Base-by-base conservation (phyloP, 352 stramenopile species). In the Pythium brassicae region DNA sequence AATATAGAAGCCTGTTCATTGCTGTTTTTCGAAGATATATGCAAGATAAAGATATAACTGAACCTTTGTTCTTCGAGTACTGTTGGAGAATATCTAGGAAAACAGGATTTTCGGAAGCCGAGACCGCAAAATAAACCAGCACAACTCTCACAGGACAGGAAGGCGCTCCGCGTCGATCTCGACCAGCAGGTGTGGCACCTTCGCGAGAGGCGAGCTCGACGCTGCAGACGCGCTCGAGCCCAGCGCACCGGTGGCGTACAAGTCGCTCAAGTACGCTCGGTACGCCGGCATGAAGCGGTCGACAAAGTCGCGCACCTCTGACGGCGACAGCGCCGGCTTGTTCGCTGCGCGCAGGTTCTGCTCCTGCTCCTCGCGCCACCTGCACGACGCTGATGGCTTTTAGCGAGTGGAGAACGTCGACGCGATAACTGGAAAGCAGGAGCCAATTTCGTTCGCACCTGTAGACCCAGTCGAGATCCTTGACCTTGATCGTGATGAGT, bases 201-300 rank as follows among this genome's bases (percentile, higher is more conserved):
- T 45, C 3, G 64, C 2, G 64, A 63, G 26, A 87, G 50, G 32
- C 32, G 32, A 37, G 32, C 32, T 37, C 32, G 1, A 7, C 14
- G 32, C 14, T 2, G 27, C 20, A 27, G 22, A 1, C 22, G 19
- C 20, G 17, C 43, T n/a, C 19, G 40, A 46, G 8, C 10, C 27
- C 1, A 7, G 3, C 22, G 26, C 19, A 14, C n/a, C 29, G 23
- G 42, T 51, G 34, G 63, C 61, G 69, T 95, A 94, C 40, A 95
- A 65, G 0, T 35, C 61, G 17, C 65, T 57, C 17, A 92, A 55
- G 54, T 93, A 95, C 11, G 74, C 66, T 32, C 83, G 68, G 69
- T 95, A 95, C 25, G 78, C 69, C 14, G 86, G 84, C 80, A 95
- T 91, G 62, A 89, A 95, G 59, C 86, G 83, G 55, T 94, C 80